Percentiles rank a stretch among this genome's conserved stretches.
Evolutionary conservation across 2,329 filamentous ascomycete genomes (phyloP).

Genomic region (Pseudogymnoascus sp.): DNA sequence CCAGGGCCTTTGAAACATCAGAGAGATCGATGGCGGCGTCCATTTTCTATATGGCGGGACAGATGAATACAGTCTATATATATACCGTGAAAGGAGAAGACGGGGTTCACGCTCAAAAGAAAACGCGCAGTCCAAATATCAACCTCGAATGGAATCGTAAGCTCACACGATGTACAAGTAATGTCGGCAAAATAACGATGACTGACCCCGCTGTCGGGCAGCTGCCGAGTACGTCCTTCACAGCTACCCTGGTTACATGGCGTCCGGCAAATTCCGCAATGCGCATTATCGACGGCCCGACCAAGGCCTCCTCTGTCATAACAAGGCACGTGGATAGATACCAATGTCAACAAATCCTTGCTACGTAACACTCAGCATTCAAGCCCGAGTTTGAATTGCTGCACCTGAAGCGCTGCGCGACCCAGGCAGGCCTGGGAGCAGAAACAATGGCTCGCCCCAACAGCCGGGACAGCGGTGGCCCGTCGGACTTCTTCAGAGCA

Average conservation of each 20-base stretch:
- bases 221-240: neutral
- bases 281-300: neutral
- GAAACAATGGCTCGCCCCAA: conserved; percentile 26
- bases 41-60: conserved; percentile 45
- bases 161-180: neutral
- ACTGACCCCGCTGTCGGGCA: neutral
- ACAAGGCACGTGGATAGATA: conserved; percentile 6
- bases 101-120: neutral
- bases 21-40: conserved; percentile 83
- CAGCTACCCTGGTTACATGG: neutral
- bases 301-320: neutral
- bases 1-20: conserved; percentile 75
- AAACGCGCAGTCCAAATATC: neutral
- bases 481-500: conserved; percentile 19
- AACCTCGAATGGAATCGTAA: neutral
- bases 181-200: neutral
- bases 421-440: conserved; percentile 10
- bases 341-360: conserved; percentile 2
- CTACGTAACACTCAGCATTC: neutral
- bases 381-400: conserved; percentile 2
- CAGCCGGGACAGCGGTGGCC: conserved; percentile 23
- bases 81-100: neutral
- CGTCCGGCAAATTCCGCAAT: neutral
- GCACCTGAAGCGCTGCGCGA: neutral
- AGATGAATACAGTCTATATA: conserved; percentile 1